Evolutionary conservation across 768 basidiomycete species (phyloP), one percentile per base, ranked within the genome.

Genomic region (Psilocybe subaeruginosa): DNA sequence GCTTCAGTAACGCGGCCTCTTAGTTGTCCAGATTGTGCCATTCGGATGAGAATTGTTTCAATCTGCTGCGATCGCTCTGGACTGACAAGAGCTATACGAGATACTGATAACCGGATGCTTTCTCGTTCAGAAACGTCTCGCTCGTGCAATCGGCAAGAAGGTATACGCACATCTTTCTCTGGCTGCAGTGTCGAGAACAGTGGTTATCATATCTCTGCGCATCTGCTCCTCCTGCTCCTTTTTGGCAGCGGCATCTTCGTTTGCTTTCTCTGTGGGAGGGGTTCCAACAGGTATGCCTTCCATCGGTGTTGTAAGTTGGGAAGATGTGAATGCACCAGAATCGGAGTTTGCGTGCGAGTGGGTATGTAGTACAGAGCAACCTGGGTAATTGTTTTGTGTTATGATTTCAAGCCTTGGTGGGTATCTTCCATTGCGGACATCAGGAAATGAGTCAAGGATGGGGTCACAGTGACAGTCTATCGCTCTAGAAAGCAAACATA

Each of bases 11-110:
- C 89, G 30, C 87, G 79, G 1, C 88, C 89, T 47, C 89, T 82
- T 41, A 97, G 72, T 72, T 95, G 92, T 6, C 94, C 92, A 0
- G 84, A 80, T 75, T 93, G 92, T 7, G 88, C 92, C 91, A 95
- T 93, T 43, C 91, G 82, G 43, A 91, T 65, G 33, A 97, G 78
- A 59, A 95, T 86, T 3, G 76, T 78, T 74, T 95, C 92, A 66
- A 97, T 91, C 72, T 93, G 87, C 63, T 82, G 82, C 16, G 93
- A 90, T 70, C 92, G 80, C 43, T 91, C 87, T 0, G 92, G 89
- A 65, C 91, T 91, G 66, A 96, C 95, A 30, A 97, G 85, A 3
- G 89, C 84, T 64, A 97, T 96, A 52, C 95, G 87, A 8, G 92
- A 88, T 58, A 96, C 94, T 97, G 69, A 7, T 45, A 19, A 48